phyloP scores from a whole-genome alignment of 306 rosid species.

The Quercus bicolor region DNA sequence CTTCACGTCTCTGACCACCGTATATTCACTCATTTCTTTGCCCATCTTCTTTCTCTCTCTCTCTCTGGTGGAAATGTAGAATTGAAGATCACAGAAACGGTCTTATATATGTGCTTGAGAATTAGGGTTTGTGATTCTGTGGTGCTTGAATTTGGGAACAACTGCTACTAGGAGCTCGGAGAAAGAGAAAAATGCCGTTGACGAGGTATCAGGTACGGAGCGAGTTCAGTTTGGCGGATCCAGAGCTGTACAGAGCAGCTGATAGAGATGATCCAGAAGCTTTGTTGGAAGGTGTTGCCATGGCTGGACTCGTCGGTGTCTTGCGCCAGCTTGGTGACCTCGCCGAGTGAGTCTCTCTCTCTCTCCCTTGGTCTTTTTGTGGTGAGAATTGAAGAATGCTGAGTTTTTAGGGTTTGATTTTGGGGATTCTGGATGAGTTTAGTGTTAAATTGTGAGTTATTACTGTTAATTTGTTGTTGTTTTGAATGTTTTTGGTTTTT shows the following conservation, averaged over 20 bases:
- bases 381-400: neutral
- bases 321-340: constrained; percentile 99
- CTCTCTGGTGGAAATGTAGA: constrained; percentile 44
- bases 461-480: neutral
- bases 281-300: constrained; percentile 77
- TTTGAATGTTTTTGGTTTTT: neutral
- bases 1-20: constrained; percentile 43
- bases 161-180: too few species aligned
- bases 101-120: neutral
- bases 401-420: neutral
- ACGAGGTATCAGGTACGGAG: constrained; percentile 64
- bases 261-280: constrained; percentile 93
- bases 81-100: neutral
- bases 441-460: neutral
- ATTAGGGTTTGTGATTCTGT: constrained; percentile 22
- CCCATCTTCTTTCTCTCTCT: constrained; percentile 15
- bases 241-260: constrained; percentile 71
- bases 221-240: constrained; percentile 80
- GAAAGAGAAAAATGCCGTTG: constrained; percentile 60
- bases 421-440: neutral
- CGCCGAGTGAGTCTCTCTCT: constrained; percentile 57
- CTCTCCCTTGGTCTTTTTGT: neutral
- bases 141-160: too few species aligned
- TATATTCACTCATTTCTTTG: constrained; percentile 22
- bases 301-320: constrained; percentile 86